These are phyloP conservation scores for Lepidium didymum DNA, from an alignment of 345 rosid genomes.

Conservation along the genomic window DNA sequence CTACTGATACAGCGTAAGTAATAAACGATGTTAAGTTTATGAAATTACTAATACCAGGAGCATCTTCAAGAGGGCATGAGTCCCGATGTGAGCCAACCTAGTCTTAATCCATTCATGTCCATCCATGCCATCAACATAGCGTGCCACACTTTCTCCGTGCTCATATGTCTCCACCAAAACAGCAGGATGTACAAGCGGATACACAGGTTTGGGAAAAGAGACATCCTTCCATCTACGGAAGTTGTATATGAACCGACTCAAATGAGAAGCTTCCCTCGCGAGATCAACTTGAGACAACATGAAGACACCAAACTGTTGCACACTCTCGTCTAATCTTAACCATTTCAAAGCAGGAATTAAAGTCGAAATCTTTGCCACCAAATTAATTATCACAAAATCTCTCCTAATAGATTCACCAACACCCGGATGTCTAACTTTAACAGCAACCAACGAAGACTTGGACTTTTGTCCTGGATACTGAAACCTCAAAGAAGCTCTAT, in stretches of 20 bases:
- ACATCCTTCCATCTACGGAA: conserved; percentile 98
- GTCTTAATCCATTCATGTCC: conserved; percentile 73
- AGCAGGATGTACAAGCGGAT: conserved; percentile 98
- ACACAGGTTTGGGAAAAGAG: conserved; percentile 95
- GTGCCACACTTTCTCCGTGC: conserved; percentile 88
- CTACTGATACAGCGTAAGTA: background rate
- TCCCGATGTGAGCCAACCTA: conserved; percentile 90
- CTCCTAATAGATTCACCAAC: conserved; percentile 95
- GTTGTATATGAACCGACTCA: conserved; percentile 88
- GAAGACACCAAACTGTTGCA: conserved; percentile 94
- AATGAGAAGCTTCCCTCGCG: conserved; percentile 96
- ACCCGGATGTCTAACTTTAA: conserved; percentile 99
- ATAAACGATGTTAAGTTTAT: background rate
- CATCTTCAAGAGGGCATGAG: conserved; percentile 98
- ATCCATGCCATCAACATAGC: conserved; percentile 74
- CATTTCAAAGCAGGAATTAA: conserved; percentile 77
- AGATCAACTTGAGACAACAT: conserved; percentile 99
- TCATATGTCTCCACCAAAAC: conserved; percentile 95
- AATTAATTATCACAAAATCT: conserved; percentile 80
- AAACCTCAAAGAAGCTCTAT: conserved; percentile 81
- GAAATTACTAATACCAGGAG: conserved; percentile 55
- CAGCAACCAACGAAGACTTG: conserved; percentile 82
- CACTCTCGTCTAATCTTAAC: conserved; percentile 94
- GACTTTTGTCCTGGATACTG: conserved; percentile 71
- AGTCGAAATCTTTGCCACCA: conserved; percentile 62